Percentiles rank a stretch among this genome's conserved stretches.
Conservation (phyloP, 805 yeast species). For the Naumovozyma baii region DNA sequence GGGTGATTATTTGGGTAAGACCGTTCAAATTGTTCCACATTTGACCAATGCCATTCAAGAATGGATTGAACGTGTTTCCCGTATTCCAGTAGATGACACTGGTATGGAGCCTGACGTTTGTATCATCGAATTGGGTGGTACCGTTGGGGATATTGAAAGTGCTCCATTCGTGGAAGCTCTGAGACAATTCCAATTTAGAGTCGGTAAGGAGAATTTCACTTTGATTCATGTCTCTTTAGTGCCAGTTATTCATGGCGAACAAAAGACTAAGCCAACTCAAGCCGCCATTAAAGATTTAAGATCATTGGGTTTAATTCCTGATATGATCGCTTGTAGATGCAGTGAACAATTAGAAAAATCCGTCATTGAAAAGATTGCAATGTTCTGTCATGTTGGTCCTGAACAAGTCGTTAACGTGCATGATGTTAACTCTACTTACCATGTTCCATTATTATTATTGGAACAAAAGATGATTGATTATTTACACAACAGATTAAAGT, state of each 20-base stretch:
- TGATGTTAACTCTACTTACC: slow-evolving; percentile 94
- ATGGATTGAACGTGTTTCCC: slow-evolving; percentile 92
- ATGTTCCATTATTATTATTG: slow-evolving; percentile 83
- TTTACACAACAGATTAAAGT: slow-evolving; percentile 56
- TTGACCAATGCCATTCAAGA: slow-evolving; percentile 95
- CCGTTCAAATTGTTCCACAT: slow-evolving; percentile 99
- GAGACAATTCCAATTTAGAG: slow-evolving; percentile 97
- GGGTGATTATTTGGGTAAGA: slow-evolving; percentile 96
- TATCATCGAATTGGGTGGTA: slow-evolving; percentile 96
- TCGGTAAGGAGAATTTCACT: slow-evolving; percentile 88
- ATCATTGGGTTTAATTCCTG: slow-evolving; percentile 89
- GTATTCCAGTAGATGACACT: slow-evolving; percentile 81
- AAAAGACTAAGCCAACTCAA: slow-evolving; percentile 98
- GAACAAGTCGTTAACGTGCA: slow-evolving; percentile 95
- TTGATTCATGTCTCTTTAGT: slow-evolving; percentile 93
- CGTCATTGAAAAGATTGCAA: slow-evolving; percentile 91
- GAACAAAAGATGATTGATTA: slow-evolving; percentile 78
- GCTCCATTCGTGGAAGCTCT: slow-evolving; percentile 99
- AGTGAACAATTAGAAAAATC: slow-evolving; percentile 67
- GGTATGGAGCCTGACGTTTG: slow-evolving; percentile 91
- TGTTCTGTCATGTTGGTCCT: slow-evolving; percentile 99
- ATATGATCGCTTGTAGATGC: slow-evolving; percentile 97
- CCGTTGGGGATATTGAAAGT: slow-evolving; percentile 97
- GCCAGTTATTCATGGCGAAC: slow-evolving; percentile 97
- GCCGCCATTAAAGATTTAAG: slow-evolving; percentile 97